Conservation (phyloP, 768 basidiomycete species). For the Leccinellum rugosiceps region DNA sequence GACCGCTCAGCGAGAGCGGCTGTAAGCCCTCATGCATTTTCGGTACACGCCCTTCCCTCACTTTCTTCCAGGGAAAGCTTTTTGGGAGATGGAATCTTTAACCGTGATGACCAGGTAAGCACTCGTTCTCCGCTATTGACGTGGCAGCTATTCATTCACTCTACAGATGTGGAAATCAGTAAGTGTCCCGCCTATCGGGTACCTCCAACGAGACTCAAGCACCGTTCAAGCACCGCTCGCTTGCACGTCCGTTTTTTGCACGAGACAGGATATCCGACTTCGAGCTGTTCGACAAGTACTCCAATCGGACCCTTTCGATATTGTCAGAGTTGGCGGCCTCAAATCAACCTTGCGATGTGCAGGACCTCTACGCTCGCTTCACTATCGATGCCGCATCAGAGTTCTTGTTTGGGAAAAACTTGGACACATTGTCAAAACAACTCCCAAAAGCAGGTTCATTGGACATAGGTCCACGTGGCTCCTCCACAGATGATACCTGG, state of each 20-base stretch:
- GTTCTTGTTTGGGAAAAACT: slow-evolving; percentile 65
- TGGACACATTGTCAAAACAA: slow-evolving; percentile 55
- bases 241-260: slow-evolving; percentile 71
- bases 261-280: slow-evolving; percentile 71
- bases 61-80: slow-evolving; percentile 39
- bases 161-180: slow-evolving; percentile 63
- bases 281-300: slow-evolving; percentile 59
- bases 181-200: neutral
- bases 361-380: slow-evolving; percentile 67
- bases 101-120: slow-evolving; percentile 66
- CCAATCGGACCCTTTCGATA: slow-evolving; percentile 44
- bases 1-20: slow-evolving; percentile 56
- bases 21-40: slow-evolving; percentile 39
- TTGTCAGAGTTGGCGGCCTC: slow-evolving; percentile 40
- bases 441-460: slow-evolving; percentile 50
- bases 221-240: slow-evolving; percentile 52
- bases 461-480: slow-evolving; percentile 53
- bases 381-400: slow-evolving; percentile 71
- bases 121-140: neutral
- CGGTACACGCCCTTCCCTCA: slow-evolving; percentile 8
- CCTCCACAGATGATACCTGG: slow-evolving; percentile 56
- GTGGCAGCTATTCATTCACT: slow-evolving; percentile 6
- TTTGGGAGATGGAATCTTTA: slow-evolving; percentile 76
- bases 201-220: slow-evolving; percentile 4
- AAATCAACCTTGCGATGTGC: slow-evolving; percentile 52